Evolutionary conservation across 2,329 filamentous ascomycete species (phyloP), one percentile per base, ranked within the genome.

Genomic region (Verruconis gallopava): DNA sequence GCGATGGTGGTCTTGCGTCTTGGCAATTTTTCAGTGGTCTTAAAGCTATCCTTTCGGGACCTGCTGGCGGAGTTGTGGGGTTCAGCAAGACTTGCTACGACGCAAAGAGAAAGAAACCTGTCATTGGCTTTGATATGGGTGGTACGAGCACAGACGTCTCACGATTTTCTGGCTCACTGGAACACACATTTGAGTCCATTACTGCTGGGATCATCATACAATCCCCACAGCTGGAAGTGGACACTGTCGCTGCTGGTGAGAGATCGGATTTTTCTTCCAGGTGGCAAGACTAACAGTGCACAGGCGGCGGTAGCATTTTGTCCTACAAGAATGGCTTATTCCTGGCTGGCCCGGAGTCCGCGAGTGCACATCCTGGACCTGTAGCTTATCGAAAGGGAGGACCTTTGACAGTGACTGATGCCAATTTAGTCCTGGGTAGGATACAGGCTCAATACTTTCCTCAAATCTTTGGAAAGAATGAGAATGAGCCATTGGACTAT

Each of bases 41-140:
- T 3, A 78, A 81, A 51, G 85, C 85, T 2, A 93, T 95, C 45
- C 58, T 95, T 2, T 93, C 85, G 1, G 88, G 88, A 0, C 88
- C 88, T 1, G 88, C 88, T n/a, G 88, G 86, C 21, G 88, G 88
- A 32, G 88, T 94, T 0, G 86, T 94, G 0, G 88, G 88, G 3
- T 94, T 94, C 58, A 86, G 88, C 14, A 76, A 89, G 15, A 95
- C 89, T 0, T 91, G 82, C 1, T 95, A 91, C 57, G 88, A 95
- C 49, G 72, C 80, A 0, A 68, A 81, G 39, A 91, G 85, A 3
- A 83, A 78, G 55, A 85, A 75, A 1, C 85, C 86, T 0, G 82
- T 95, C 3, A 94, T 95, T 52, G 88, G 88, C 0, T 95, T 95
- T 53, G 88, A 95, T 51, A 95, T 95, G 88, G 85, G 85, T 28